A percentile compares a stretch with the other conserved stretches of the same genome.
phyloP scores from a whole-genome alignment of 345 rosid species.

The Eutrema heterophyllum region DNA sequence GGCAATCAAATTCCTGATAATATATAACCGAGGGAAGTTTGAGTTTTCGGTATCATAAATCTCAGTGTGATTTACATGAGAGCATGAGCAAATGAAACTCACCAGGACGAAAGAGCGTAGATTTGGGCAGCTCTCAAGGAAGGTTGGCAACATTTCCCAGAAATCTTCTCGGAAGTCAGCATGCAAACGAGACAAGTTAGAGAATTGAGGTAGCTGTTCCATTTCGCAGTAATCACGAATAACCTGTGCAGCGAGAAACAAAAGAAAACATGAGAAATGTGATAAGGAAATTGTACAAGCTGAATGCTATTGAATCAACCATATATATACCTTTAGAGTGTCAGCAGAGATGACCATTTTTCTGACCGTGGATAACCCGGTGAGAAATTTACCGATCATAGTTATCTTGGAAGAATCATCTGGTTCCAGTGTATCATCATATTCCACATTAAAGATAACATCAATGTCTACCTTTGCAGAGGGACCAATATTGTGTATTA shows the following conservation, averaged over 20 bases:
- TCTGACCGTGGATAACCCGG: neutral
- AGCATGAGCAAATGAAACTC: neutral
- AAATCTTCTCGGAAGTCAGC: neutral
- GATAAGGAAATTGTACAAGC: neutral
- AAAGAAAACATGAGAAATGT: too few species aligned
- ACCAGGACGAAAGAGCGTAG: neutral
- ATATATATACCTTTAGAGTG: neutral
- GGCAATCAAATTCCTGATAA: neutral
- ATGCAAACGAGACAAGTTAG: neutral
- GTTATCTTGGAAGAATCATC: neutral
- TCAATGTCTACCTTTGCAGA: neutral
- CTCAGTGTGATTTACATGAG: neutral
- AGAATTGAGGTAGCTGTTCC: neutral
- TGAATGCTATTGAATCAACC: neutral
- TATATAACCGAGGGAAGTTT: neutral
- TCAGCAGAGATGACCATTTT: neutral
- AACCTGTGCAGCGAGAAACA: neutral
- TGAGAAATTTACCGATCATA: neutral
- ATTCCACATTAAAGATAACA: neutral
- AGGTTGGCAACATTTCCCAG: neutral
- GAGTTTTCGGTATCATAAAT: neutral
- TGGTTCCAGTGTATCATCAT: neutral
- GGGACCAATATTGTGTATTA: neutral
- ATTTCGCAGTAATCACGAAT: neutral
- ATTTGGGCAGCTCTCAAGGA: slow-evolving; percentile 3